These are phyloP conservation scores for Citrullus colocynthis DNA, from an alignment of 306 rosid species.

Conservation along the genomic window DNA sequence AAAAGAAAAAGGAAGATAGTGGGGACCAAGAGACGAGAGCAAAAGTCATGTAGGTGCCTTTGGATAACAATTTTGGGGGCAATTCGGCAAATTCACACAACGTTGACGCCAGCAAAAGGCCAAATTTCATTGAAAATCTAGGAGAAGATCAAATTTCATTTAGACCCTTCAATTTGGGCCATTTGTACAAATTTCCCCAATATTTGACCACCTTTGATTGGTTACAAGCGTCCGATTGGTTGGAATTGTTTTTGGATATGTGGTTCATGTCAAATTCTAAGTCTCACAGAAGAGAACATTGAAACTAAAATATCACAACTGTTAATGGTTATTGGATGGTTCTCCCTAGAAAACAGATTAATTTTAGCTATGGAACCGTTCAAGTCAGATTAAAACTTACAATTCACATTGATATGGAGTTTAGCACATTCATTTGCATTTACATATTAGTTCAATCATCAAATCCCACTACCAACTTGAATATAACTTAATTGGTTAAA, in stretches of 20 bases:
- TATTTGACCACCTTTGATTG: not conserved
- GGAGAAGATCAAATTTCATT: no score
- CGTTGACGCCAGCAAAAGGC: no score
- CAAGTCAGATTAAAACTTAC: not conserved
- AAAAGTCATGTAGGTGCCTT: no score
- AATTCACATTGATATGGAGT: not conserved
- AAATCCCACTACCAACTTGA: not conserved
- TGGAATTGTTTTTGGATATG: not conserved
- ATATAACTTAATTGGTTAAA: not conserved
- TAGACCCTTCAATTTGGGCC: no score
- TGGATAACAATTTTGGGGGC: no score
- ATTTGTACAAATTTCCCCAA: no score
- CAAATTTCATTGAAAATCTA: no score
- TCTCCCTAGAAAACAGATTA: not conserved
- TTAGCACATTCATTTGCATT: not conserved
- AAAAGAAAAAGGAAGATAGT: no score
- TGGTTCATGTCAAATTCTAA: not conserved
- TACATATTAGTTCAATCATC: not conserved
- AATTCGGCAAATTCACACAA: no score
- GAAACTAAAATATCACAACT: not conserved
- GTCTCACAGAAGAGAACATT: not conserved
- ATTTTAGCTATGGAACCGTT: not conserved
- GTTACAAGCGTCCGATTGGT: not conserved
- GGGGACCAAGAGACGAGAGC: no score
- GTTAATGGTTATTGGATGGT: not conserved